Base-by-base conservation (phyloP, 2,329 filamentous ascomycete species). In the Epichloe festucae region DNA sequence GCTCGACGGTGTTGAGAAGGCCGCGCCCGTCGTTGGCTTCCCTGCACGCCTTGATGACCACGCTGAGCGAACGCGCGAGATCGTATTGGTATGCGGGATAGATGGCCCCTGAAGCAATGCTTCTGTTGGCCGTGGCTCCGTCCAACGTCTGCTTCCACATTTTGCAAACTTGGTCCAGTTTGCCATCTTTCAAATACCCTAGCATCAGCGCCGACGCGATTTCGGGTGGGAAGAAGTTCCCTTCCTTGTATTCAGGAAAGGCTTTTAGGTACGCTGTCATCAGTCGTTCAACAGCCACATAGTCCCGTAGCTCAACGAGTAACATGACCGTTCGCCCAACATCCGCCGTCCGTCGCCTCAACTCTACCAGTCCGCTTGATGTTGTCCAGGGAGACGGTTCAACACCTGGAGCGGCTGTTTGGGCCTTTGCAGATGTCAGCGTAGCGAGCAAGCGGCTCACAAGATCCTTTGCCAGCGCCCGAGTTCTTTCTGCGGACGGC, bases 201-300 rank as follows among this genome's bases (percentile, higher is more conserved):
- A 75, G 70, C 84, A 95, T 90, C 53, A 91, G 66, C 8, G 82
- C 75, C 48, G 74, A 73, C 21, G 87, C 67, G 51, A 90, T 67
- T 15, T 70, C 64, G 3, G 80, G 66, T 0, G 82, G 78, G 15
- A 77, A 67, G 1, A 65, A 55, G 10, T 68, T 62, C 14, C 61
- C 52, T 44, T 55, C 54, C 43, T 65, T 57, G 36, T 62, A 59
- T 17, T 67, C 54, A 0, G 68, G 67, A 31, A 73, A 67, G 19
- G 70, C 59, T 45, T 65, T 63, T 34, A 67, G 65, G 58, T 79
- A 85, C 47, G 77, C 62, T 34, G 75, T 68, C 56, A 83, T 73
- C 5, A 88, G 67, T 51, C 78, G 68, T 54, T 76, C 67, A 15
- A 78, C 77, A 5, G 82, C 77, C 5, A 79, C 68, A 44, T 75